Evolutionary conservation across 768 basidiomycete species (phyloP).

Genomic region (Kwoniella sp.): DNA sequence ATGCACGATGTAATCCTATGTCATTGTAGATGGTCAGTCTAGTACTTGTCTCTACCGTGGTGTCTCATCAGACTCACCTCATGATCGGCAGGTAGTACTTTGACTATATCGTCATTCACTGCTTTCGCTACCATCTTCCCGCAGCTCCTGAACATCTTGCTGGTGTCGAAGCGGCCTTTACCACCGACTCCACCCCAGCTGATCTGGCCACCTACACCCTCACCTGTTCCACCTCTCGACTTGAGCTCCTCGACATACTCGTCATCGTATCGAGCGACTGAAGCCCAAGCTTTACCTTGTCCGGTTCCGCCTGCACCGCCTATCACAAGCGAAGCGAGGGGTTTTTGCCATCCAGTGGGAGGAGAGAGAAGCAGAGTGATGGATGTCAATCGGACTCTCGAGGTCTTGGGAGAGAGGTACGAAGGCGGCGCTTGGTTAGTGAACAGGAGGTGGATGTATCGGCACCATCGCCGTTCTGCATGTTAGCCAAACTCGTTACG

Average conservation of each 20-base stretch:
- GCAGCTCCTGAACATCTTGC: conserved; percentile 78
- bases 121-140: conserved; percentile 63
- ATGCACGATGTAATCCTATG: conserved; percentile 66
- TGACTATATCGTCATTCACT: conserved; percentile 46
- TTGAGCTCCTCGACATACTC: conserved; percentile 65
- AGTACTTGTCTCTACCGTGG: too few relatives aligned
- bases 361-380: conserved; percentile 45
- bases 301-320: conserved; percentile 28
- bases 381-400: conserved; percentile 43
- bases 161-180: conserved; percentile 68
- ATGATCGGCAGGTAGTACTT: conserved; percentile 6
- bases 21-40: conserved; percentile 1
- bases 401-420: conserved; percentile 22
- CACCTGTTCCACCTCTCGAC: conserved; percentile 60
- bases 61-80: conserved; percentile 9
- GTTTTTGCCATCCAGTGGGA: conserved; percentile 43
- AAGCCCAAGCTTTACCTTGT: conserved; percentile 64
- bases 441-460: conserved; percentile 49
- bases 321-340: conserved; percentile 46
- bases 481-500: background rate
- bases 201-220: conserved; percentile 30
- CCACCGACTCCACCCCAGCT: conserved; percentile 59
- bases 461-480: conserved; percentile 47
- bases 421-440: conserved; percentile 37
- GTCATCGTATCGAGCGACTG: conserved; percentile 80